phyloP scores from a whole-genome alignment of 148 eudicot species.

The Chenopodium suecicum region DNA sequence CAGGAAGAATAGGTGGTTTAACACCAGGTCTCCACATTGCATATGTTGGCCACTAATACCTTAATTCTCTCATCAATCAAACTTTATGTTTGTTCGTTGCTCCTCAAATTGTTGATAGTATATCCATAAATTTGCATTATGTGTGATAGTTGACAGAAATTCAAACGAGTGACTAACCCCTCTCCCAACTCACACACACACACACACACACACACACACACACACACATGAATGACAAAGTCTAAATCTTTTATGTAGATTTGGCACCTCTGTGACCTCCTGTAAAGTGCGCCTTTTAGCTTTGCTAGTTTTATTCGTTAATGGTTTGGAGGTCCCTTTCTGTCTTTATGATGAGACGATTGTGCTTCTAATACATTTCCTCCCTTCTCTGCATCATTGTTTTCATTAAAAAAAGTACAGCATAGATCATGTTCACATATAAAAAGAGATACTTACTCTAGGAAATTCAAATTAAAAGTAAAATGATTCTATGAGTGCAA shows the following conservation, averaged over 20 bases:
- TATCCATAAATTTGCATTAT: not conserved
- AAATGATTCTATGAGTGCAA: not conserved
- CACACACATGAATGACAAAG: not conserved
- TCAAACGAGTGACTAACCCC: not conserved
- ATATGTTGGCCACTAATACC: too few relatives aligned
- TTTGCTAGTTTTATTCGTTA: constrained; percentile 71
- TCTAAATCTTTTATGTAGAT: constrained; percentile 57
- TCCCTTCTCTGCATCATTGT: constrained; percentile 40
- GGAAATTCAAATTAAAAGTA: not conserved
- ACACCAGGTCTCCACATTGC: constrained; percentile 41
- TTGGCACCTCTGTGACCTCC: constrained; percentile 91
- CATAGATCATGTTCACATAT: not conserved
- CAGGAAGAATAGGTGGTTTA: constrained; percentile 62
- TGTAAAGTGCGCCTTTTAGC: constrained; percentile 76
- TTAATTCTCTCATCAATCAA: too few relatives aligned
- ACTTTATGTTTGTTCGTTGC: too few relatives aligned
- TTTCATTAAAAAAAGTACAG: constrained; percentile 22
- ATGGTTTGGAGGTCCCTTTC: constrained; percentile 42
- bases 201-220: not conserved
- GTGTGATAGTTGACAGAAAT: not conserved
- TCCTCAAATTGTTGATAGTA: too few relatives aligned
- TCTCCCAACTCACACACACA: too few relatives aligned
- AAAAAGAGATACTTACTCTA: constrained; percentile 14
- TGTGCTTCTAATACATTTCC: constrained; percentile 16
- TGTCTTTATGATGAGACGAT: constrained; percentile 21